phyloP scores from a whole-genome alignment of 139 green algal species.

The Volvox africanus region DNA sequence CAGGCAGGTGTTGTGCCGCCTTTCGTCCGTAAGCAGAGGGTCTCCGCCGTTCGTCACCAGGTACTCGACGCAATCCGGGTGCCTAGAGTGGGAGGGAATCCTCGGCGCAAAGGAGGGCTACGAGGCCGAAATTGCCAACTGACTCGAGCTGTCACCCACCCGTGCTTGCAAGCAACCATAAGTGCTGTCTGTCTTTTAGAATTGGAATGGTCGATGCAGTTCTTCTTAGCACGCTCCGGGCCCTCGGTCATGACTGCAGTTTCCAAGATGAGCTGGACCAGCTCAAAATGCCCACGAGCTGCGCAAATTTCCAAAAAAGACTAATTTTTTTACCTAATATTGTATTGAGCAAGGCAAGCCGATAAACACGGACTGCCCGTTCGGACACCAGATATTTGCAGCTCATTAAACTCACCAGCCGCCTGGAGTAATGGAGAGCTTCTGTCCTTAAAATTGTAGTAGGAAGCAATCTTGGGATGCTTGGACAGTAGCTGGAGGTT shows the following conservation, averaged over 20 bases:
- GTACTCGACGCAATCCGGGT: slow-evolving; percentile 65
- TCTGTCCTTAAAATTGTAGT: slow-evolving; percentile 59
- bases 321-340: neutral
- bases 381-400: neutral
- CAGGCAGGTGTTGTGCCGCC: slow-evolving; percentile 66
- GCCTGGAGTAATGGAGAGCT: slow-evolving; percentile 58
- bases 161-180: slow-evolving; percentile 69
- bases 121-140: no score
- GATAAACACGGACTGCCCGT: neutral
- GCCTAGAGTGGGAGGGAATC: slow-evolving; percentile 42
- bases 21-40: slow-evolving; percentile 58
- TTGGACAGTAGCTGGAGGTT: slow-evolving; percentile 46
- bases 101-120: no score
- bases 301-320: neutral
- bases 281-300: slow-evolving; percentile 64
- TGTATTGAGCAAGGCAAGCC: no score
- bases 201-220: slow-evolving; percentile 69
- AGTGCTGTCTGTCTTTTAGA: slow-evolving; percentile 66
- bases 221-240: slow-evolving; percentile 51
- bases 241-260: slow-evolving; percentile 63
- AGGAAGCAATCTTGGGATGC: slow-evolving; percentile 51
- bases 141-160: slow-evolving; percentile 45
- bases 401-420: slow-evolving; percentile 31
- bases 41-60: slow-evolving; percentile 68
- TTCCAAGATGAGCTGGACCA: slow-evolving; percentile 68